Conservation (phyloP, 116 monocot species). For the Posidonia oceanica region DNA sequence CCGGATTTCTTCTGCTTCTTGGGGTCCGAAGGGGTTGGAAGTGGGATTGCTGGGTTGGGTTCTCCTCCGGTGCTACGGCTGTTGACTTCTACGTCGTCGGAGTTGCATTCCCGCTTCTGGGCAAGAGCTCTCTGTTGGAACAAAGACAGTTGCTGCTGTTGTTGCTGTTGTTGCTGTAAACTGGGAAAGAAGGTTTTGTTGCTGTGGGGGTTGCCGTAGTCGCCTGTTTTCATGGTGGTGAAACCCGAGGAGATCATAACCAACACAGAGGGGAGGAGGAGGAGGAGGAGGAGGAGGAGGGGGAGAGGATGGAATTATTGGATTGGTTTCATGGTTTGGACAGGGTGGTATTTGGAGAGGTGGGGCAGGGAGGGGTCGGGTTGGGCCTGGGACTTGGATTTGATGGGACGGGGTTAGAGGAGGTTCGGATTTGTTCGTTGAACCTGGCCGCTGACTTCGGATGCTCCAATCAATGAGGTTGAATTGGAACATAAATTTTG, state of each 20-base stretch:
- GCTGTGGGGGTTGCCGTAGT: neutral
- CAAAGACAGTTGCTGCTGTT: neutral
- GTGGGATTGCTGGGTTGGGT: neutral
- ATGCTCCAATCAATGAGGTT: too few relatives aligned
- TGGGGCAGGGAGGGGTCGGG: neutral
- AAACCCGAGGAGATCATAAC: conserved; percentile 1
- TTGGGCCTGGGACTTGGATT: neutral
- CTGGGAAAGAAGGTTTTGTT: neutral
- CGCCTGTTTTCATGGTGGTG: conserved; percentile 4
- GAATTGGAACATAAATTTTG: too few relatives aligned
- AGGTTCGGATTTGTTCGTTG: neutral
- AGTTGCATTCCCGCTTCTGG: conserved; percentile 13
- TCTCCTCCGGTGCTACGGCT: conserved; percentile 10
- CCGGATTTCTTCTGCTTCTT: conserved; percentile 8
- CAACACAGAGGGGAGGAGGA: neutral
- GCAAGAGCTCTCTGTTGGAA: neutral
- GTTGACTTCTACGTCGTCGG: conserved; percentile 11
- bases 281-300: neutral
- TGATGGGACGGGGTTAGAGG: neutral
- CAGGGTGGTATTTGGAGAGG: neutral
- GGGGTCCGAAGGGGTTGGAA: neutral
- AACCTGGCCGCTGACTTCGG: neutral
- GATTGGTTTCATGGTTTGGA: too few relatives aligned
- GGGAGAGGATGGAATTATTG: too few relatives aligned
- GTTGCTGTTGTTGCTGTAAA: neutral